Evolutionary conservation across 306 rosid genomes (phyloP).

Genomic region (Vigna nakashimae): DNA sequence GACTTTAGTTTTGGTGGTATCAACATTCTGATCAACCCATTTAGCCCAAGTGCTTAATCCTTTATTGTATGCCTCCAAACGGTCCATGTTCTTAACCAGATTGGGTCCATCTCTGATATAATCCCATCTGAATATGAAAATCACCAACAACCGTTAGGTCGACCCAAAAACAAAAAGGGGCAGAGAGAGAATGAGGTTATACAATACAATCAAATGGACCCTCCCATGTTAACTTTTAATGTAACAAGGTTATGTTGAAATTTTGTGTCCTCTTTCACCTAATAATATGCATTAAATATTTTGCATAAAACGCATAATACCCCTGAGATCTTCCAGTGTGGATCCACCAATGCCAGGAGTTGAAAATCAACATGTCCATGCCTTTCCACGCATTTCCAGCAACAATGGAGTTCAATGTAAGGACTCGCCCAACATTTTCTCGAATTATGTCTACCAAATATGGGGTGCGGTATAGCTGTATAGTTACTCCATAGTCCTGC

Average conservation of each 20-base stretch:
- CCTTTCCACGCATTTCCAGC: conserved; percentile 82
- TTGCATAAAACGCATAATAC: conserved; percentile 59
- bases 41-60: conserved; percentile 89
- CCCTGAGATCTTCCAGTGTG: conserved; percentile 81
- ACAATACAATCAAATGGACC: background rate
- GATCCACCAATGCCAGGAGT: conserved; percentile 99
- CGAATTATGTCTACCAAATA: conserved; percentile 80
- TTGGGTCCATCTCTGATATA: conserved; percentile 72
- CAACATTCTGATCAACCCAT: conserved; percentile 89
- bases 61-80: conserved; percentile 70
- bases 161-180: background rate
- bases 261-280: background rate
- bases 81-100: conserved; percentile 74
- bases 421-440: conserved; percentile 71
- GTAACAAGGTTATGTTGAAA: background rate
- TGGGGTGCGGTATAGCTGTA: conserved; percentile 75
- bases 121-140: conserved; percentile 70
- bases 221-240: background rate
- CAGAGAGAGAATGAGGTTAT: background rate
- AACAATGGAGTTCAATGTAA: conserved; percentile 70
- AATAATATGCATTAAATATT: background rate
- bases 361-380: conserved; percentile 87
- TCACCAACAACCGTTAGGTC: background rate
- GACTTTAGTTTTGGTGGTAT: conserved; percentile 73
- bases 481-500: conserved; percentile 80